These are phyloP conservation scores for Penicillium aurantiogriseum DNA, from an alignment of 2,329 filamentous ascomycete genomes.

Conservation along the genomic window DNA sequence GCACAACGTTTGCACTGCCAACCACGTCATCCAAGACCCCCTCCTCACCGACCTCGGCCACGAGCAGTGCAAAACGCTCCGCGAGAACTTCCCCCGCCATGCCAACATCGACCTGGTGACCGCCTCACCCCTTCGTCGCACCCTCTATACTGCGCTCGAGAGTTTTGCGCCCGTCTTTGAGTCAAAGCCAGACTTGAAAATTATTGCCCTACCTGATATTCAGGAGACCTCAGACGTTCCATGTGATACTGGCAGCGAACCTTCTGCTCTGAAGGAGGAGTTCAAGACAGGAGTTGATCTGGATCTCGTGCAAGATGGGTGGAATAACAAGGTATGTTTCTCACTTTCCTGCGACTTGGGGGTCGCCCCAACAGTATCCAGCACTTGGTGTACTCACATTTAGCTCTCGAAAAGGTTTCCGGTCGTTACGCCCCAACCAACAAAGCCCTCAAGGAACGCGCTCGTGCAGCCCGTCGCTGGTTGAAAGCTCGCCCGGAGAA, in stretches of 20 bases:
- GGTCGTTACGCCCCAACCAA: constrained; percentile 48
- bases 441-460: constrained; percentile 59
- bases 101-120: constrained; percentile 66
- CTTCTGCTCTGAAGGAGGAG: constrained; percentile 56
- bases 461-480: constrained; percentile 59
- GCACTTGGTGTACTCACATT: not conserved
- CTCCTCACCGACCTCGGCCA: constrained; percentile 73
- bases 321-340: constrained; percentile 64
- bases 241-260: constrained; percentile 70
- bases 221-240: constrained; percentile 75
- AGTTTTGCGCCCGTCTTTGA: constrained; percentile 62
- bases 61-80: constrained; percentile 67
- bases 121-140: constrained; percentile 76
- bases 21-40: constrained; percentile 74
- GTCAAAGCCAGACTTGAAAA: constrained; percentile 45
- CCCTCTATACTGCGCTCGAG: constrained; percentile 72
- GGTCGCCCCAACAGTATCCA: not conserved
- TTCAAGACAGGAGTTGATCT: constrained; percentile 67
- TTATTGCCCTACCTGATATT: constrained; percentile 69
- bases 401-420: constrained; percentile 1
- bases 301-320: constrained; percentile 59
- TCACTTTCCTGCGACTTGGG: not conserved
- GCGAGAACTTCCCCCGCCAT: constrained; percentile 63
- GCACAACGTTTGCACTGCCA: constrained; percentile 72
- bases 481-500: constrained; percentile 56